These are phyloP conservation scores for Heterotrichella gracilis DNA, from an alignment of 352 stramenopile species.

Conservation along the genomic window DNA sequence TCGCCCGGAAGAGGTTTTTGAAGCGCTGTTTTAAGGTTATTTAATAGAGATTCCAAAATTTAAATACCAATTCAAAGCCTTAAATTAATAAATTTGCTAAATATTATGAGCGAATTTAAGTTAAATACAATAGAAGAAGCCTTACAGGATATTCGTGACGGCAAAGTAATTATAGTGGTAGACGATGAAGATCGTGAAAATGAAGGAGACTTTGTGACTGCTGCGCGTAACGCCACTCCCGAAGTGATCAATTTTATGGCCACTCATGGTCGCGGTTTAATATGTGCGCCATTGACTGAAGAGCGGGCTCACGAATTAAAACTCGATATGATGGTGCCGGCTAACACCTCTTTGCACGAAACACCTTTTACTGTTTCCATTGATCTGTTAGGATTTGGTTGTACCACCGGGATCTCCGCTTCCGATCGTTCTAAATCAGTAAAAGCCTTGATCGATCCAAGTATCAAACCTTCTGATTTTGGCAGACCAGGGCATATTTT, in stretches of 20 bases:
- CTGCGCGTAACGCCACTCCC: not conserved
- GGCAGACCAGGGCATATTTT: not conserved
- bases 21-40: no score
- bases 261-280: not conserved
- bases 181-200: not conserved
- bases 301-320: not conserved
- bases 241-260: not conserved
- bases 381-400: not conserved
- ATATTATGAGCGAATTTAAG: no score
- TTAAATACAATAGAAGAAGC: no score
- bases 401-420: not conserved
- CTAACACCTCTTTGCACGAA: not conserved
- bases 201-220: not conserved
- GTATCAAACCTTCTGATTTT: not conserved
- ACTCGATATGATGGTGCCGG: not conserved
- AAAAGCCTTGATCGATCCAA: not conserved
- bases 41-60: no score
- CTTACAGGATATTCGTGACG: not conserved
- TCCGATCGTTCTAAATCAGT: not conserved
- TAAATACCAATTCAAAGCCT: no score
- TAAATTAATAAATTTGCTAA: no score
- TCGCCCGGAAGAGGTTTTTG: no score
- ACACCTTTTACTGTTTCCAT: not conserved
- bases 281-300: not conserved
- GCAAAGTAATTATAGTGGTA: not conserved